Percentiles rank a stretch among this genome's conserved stretches.
Evolutionary conservation across 1,284 basidiomycete genomes (phyloP).

Genomic region (Schizophyllum commune): DNA sequence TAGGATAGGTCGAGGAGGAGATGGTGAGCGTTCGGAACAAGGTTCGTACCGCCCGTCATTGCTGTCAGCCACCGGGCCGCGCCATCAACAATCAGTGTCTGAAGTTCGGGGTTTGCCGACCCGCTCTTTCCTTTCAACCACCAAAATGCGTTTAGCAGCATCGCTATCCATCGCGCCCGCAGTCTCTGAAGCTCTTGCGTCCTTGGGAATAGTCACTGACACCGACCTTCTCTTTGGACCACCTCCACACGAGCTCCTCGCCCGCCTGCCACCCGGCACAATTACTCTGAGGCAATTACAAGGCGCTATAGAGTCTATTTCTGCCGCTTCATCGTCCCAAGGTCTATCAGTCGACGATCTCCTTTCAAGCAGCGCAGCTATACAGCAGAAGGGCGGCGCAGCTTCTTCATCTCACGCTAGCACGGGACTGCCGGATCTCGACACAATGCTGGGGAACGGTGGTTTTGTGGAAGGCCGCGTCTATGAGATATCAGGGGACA

Average conservation of each 20-base stretch:
- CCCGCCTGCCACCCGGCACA: slow-evolving; percentile 37
- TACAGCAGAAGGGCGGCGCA: slow-evolving; percentile 16
- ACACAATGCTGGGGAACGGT: slow-evolving; percentile 36
- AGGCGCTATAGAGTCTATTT: slow-evolving; percentile 29
- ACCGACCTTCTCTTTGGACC: slow-evolving; percentile 48
- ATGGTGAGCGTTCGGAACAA: too few species aligned
- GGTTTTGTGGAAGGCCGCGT: slow-evolving; percentile 29
- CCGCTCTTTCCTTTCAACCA: background rate
- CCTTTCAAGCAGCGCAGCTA: slow-evolving; percentile 13
- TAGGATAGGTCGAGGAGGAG: too few species aligned
- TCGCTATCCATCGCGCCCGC: slow-evolving; percentile 26
- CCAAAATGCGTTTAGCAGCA: slow-evolving; percentile 29
- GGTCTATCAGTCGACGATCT: slow-evolving; percentile 33
- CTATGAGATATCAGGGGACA: slow-evolving; percentile 59
- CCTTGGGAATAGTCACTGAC: slow-evolving; percentile 46
- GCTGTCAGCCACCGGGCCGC: too few species aligned
- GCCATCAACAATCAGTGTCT: too few species aligned
- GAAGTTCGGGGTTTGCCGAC: too few species aligned
- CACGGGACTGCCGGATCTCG: slow-evolving; percentile 39
- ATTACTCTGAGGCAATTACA: slow-evolving; percentile 42
- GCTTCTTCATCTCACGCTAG: slow-evolving; percentile 12
- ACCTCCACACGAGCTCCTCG: slow-evolving; percentile 38
- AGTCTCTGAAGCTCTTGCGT: slow-evolving; percentile 25
- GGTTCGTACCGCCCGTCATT: too few species aligned
- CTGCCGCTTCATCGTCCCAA: slow-evolving; percentile 33